Conservation (phyloP, 139 green algal genomes). For the Diplosphaera chodatii region DNA sequence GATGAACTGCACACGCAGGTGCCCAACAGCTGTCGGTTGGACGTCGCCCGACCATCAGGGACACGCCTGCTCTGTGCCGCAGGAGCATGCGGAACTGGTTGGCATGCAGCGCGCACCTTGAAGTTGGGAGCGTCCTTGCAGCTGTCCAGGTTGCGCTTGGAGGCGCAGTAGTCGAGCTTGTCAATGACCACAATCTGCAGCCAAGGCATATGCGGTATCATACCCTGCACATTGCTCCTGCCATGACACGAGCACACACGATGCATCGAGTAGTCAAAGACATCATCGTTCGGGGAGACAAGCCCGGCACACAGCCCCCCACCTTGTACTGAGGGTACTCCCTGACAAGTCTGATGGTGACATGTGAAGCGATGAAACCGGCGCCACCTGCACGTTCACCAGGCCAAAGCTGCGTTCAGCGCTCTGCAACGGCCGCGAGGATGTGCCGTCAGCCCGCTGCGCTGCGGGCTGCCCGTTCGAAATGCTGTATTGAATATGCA, state of each 20-base stretch:
- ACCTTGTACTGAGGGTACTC: constrained; percentile 87
- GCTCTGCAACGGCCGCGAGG: too few relatives aligned
- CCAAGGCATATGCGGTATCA: background rate
- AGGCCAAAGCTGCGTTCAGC: too few relatives aligned
- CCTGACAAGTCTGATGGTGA: constrained; percentile 61
- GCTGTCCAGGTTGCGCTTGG: constrained; percentile 68
- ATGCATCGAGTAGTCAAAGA: too few relatives aligned
- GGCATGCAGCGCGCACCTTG: constrained; percentile 58
- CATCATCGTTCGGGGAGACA: too few relatives aligned
- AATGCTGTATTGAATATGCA: too few relatives aligned
- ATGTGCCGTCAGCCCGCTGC: too few relatives aligned
- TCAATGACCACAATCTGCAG: constrained; percentile 85
- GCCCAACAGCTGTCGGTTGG: too few relatives aligned
- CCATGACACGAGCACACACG: background rate
- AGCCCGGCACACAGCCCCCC: background rate
- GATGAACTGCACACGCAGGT: constrained; percentile 71
- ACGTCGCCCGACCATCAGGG: too few relatives aligned
- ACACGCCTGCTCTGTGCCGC: too few relatives aligned
- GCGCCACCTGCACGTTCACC: constrained; percentile 63
- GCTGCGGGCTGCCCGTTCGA: too few relatives aligned
- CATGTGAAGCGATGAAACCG: constrained; percentile 93
- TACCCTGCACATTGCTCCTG: background rate
- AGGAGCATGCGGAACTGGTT: too few relatives aligned
- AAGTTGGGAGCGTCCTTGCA: constrained; percentile 68
- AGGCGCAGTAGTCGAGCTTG: constrained; percentile 95